Conservation (phyloP, 768 basidiomycete species). For the Gelatoporia subvermispora region DNA sequence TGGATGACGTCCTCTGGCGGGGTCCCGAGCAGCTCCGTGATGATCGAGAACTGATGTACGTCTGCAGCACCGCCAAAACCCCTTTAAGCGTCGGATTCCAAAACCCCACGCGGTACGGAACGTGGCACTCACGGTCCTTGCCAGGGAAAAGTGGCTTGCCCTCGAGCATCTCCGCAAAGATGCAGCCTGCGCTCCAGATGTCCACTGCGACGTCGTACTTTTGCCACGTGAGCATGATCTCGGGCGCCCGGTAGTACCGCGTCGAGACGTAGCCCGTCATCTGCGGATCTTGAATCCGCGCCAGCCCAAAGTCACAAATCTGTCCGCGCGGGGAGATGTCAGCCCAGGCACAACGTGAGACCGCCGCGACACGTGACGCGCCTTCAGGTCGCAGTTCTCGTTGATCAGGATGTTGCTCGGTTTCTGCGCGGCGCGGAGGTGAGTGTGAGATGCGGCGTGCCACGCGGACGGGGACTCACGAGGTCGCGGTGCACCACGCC, state of each 20-base stretch:
- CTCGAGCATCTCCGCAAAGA: constrained; percentile 99
- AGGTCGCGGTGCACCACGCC: constrained; percentile 98
- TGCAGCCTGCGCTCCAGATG: constrained; percentile 99
- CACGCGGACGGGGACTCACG: constrained; percentile 36
- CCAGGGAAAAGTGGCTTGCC: constrained; percentile 98
- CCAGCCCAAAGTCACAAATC: constrained; percentile 99
- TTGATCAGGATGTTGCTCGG: constrained; percentile 99
- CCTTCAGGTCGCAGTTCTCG: constrained; percentile 99
- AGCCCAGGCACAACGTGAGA: constrained; percentile 2
- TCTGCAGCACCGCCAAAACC: constrained; percentile 56
- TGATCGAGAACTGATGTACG: constrained; percentile 99
- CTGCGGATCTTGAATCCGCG: constrained; percentile 97
- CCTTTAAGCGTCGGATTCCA: too few relatives aligned
- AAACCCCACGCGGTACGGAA: background rate
- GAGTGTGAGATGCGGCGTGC: constrained; percentile 2
- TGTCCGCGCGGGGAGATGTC: constrained; percentile 27
- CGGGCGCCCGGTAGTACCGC: constrained; percentile 96
- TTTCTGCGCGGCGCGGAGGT: constrained; percentile 51
- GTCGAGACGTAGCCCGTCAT: constrained; percentile 99
- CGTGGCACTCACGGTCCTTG: constrained; percentile 86
- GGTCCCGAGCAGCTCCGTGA: constrained; percentile 96
- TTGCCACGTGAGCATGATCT: constrained; percentile 99
- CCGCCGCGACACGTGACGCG: too few relatives aligned
- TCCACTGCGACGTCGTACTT: constrained; percentile 99
- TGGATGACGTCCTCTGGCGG: constrained; percentile 99